Evolutionary conservation across 768 basidiomycete genomes (phyloP).

Genomic region (Mycena alexandri): DNA sequence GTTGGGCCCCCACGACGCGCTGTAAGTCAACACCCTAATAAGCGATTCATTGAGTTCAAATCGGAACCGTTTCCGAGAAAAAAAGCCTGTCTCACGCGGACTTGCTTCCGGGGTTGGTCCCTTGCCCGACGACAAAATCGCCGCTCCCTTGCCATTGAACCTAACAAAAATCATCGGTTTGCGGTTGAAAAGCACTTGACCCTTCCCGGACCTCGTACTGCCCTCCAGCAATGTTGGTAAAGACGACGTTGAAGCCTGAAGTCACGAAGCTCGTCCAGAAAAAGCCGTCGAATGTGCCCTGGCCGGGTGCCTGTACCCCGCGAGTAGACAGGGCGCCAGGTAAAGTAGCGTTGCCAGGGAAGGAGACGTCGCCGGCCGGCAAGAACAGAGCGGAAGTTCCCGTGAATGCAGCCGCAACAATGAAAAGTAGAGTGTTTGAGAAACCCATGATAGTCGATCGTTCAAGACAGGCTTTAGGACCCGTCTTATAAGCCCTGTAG

Average conservation of each 20-base stretch:
- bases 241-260: constrained; percentile 21
- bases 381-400: constrained; percentile 26
- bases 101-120: constrained; percentile 30
- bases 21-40: constrained; percentile 31
- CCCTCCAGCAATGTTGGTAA: constrained; percentile 36
- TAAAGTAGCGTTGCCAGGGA: background rate
- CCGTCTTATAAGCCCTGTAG: background rate
- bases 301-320: constrained; percentile 29
- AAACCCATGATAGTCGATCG: constrained; percentile 19
- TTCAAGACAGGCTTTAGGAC: background rate
- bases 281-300: constrained; percentile 33
- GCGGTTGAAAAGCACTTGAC: no score
- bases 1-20: constrained; percentile 29
- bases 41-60: background rate
- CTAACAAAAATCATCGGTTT: no score
- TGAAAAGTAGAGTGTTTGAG: constrained; percentile 25
- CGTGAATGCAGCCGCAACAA: constrained; percentile 17
- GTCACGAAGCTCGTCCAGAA: constrained; percentile 31
- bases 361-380: constrained; percentile 3
- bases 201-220: constrained; percentile 13
- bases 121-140: constrained; percentile 35
- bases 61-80: background rate
- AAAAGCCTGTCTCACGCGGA: constrained; percentile 10
- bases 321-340: constrained; percentile 19
- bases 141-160: constrained; percentile 30